Conservation (phyloP, 352 stramenopile genomes). For the Phytopythium sindhum region DNA sequence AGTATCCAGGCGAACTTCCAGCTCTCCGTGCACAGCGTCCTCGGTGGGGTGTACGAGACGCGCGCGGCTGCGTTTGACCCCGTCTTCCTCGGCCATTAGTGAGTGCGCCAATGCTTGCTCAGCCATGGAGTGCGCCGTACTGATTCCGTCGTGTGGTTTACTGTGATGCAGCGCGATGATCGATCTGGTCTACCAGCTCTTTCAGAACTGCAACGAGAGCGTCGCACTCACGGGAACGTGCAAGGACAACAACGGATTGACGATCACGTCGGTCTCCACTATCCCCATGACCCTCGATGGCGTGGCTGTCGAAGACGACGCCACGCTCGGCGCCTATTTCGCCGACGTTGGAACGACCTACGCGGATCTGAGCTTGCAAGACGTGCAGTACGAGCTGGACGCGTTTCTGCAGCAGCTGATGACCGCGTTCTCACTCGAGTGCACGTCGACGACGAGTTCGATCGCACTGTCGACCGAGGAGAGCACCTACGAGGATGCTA, state of each 20-base stretch:
- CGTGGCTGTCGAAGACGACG: slow-evolving; percentile 27
- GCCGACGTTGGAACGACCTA: slow-evolving; percentile 26
- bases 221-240: slow-evolving; percentile 29
- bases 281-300: slow-evolving; percentile 35
- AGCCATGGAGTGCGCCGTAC: background rate
- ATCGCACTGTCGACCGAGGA: slow-evolving; percentile 38
- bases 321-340: slow-evolving; percentile 29
- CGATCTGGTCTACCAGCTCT: slow-evolving; percentile 62
- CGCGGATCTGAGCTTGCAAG: slow-evolving; percentile 31
- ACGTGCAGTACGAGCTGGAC: slow-evolving; percentile 57
- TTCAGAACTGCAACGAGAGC: slow-evolving; percentile 51
- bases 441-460: slow-evolving; percentile 26
- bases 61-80: slow-evolving; percentile 40
- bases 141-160: slow-evolving; percentile 11
- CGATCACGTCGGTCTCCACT: slow-evolving; percentile 25
- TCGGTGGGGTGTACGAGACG: slow-evolving; percentile 40
- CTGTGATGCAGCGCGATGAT: slow-evolving; percentile 30
- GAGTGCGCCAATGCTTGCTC: slow-evolving; percentile 10
- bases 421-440: slow-evolving; percentile 48
- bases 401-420: slow-evolving; percentile 56
- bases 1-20: slow-evolving; percentile 38
- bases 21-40: slow-evolving; percentile 35
- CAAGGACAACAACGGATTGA: slow-evolving; percentile 14
- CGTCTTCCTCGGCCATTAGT: slow-evolving; percentile 49
- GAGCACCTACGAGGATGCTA: slow-evolving; percentile 40